Conservation (phyloP, 768 basidiomycete species). For the Hygrocybe coccinea region DNA sequence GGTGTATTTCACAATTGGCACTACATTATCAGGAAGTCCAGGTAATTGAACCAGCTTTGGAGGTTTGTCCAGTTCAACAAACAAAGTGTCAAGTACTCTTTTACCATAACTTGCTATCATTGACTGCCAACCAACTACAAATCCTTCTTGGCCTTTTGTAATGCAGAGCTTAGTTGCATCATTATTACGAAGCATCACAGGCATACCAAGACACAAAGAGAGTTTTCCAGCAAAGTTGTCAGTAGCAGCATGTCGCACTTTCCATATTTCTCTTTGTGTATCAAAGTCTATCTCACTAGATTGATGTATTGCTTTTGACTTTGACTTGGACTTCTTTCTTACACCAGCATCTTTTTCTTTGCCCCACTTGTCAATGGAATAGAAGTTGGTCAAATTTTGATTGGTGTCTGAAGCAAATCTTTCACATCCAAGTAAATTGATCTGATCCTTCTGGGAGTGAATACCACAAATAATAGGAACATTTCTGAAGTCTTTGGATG, state of each 20-base stretch:
- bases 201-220: conserved; percentile 27
- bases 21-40: conserved; percentile 11
- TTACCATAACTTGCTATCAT: conserved; percentile 17
- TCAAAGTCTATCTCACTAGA: not conserved
- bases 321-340: not conserved
- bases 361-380: conserved; percentile 7
- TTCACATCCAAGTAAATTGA: conserved; percentile 10
- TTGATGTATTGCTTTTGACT: not conserved
- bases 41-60: conserved; percentile 6
- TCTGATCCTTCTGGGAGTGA: too few relatives aligned
- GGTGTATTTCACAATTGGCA: conserved; percentile 11
- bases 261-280: conserved; percentile 21
- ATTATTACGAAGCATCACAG: conserved; percentile 32
- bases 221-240: conserved; percentile 27
- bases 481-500: too few relatives aligned
- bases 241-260: conserved; percentile 18
- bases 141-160: conserved; percentile 28
- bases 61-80: conserved; percentile 9
- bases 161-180: conserved; percentile 11
- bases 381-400: conserved; percentile 8
- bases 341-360: not conserved
- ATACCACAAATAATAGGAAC: too few relatives aligned
- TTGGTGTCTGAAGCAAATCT: conserved; percentile 22
- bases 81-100: conserved; percentile 15
- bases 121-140: conserved; percentile 25